phyloP scores from a whole-genome alignment of 768 basidiomycete species.

The Cystofilobasidium bisporidii region DNA sequence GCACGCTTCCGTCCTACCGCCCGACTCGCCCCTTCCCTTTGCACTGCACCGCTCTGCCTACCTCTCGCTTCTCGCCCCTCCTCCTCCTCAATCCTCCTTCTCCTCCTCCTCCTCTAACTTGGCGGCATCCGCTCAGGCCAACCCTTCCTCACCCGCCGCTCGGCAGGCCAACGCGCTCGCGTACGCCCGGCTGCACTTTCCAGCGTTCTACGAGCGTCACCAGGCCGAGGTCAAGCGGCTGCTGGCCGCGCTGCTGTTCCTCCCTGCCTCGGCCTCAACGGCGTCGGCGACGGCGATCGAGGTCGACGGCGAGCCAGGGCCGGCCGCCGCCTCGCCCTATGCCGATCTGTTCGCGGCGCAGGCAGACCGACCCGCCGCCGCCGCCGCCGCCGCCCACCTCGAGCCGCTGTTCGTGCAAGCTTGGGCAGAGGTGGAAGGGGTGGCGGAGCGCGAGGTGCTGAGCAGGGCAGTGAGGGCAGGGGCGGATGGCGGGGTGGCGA shows the following conservation, averaged over 20 bases:
- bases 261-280: constrained; percentile 26
- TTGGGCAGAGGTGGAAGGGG: constrained; percentile 74
- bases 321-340: constrained; percentile 44
- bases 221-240: constrained; percentile 58
- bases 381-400: constrained; percentile 38
- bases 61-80: not conserved
- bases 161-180: constrained; percentile 38
- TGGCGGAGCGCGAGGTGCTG: constrained; percentile 81
- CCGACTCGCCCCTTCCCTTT: not conserved
- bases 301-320: constrained; percentile 51
- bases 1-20: not conserved
- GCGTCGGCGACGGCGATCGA: constrained; percentile 47
- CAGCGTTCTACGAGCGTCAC: constrained; percentile 57
- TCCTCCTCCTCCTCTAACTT: not conserved
- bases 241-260: constrained; percentile 51
- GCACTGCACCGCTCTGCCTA: not conserved
- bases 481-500: constrained; percentile 76
- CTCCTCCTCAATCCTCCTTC: not conserved
- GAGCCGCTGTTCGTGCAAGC: constrained; percentile 77
- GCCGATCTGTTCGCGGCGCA: constrained; percentile 44
- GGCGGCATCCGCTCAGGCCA: not conserved
- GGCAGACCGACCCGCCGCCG: constrained; percentile 11
- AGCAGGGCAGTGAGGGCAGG: constrained; percentile 87
- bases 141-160: not conserved
- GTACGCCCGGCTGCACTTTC: constrained; percentile 62